Base-by-base conservation (phyloP, 495 filamentous ascomycete species). In the Penicillium antarcticum region DNA sequence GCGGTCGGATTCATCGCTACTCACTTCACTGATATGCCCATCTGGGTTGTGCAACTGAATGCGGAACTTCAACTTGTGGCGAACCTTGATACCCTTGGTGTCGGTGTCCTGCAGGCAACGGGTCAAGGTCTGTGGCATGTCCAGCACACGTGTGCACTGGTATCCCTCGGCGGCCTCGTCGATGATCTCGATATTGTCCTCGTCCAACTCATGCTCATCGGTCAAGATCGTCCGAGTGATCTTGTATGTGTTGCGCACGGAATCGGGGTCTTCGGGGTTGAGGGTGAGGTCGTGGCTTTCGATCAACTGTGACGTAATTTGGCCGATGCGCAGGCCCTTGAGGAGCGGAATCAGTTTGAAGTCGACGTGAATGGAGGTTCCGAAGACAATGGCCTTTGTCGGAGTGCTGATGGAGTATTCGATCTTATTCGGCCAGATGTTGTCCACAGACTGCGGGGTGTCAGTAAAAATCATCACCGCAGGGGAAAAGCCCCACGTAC, bases 381-480 rank as follows among this genome's bases (percentile, higher is more conserved):
- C 94, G 56, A 96, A 96, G 8, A 95, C 85, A 48, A 94, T 85
- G 0, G 91, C 92, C 61, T 95, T 96, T 46, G 86, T 89, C 2
- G 94, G 92, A 7, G 92, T 85, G 52, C 85, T 84, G 50, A 98
- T 87, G 6, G 87, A 87, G 66, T 97, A 97, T 61, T 94, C 85
- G 59, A 97, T 81, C 74, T 98, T 98, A 69, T 92, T 88, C 10
- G 88, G 83, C 94, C 94, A 98, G 48, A 94, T 81, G 60, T 95
- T 95, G 66, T 95, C 88, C 45, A 95, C 85, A n/a, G 86, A 79
- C 81, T 84, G 51, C 35, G 19, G 31, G 6, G 24, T 32, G 53
- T 63, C 45, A 55, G 57, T 36, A 47, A 33, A 23, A 18, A 32
- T 33, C n/a, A 35, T 19, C 50, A 34, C 33, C 14, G 32, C 13